Percentiles rank a stretch among this genome's conserved stretches.
Evolutionary conservation across 2,329 filamentous ascomycete genomes (phyloP).

Genomic region (Penicillium digitatum): DNA sequence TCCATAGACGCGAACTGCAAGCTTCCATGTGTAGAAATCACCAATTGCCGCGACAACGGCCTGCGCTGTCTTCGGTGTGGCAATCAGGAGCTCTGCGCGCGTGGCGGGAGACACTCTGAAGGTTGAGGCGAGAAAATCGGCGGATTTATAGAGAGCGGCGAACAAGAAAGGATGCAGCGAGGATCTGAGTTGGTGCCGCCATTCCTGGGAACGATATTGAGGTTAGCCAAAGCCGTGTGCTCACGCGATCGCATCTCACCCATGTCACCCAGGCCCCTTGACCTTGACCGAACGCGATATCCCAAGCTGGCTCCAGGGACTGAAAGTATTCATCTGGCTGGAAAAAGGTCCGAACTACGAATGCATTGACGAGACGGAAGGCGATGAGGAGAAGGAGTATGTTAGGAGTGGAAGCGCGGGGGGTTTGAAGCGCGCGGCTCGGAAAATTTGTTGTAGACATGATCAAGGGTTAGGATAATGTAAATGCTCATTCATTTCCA

Average conservation of each 20-base stretch:
- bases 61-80: constrained; percentile 71
- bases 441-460: constrained; percentile 10
- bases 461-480: background rate
- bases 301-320: constrained; percentile 90
- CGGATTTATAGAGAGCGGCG: constrained; percentile 65
- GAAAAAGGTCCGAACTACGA: constrained; percentile 82
- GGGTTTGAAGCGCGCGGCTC: constrained; percentile 10
- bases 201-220: constrained; percentile 63
- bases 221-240: constrained; percentile 4
- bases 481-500: background rate
- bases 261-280: constrained; percentile 93
- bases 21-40: constrained; percentile 84
- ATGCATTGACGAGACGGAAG: constrained; percentile 74
- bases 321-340: constrained; percentile 98
- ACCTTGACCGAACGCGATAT: constrained; percentile 70
- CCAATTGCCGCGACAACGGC: constrained; percentile 70
- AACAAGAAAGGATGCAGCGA: constrained; percentile 90
- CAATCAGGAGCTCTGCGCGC: constrained; percentile 64
- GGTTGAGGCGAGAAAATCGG: constrained; percentile 54
- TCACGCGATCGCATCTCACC: constrained; percentile 53
- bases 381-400: constrained; percentile 51
- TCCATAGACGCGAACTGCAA: constrained; percentile 72
- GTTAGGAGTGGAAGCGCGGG: constrained; percentile 13
- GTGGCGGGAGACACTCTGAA: constrained; percentile 53
- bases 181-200: constrained; percentile 79